Conservation (phyloP, 2,329 filamentous ascomycete genomes). For the Paecilomyces niveus region DNA sequence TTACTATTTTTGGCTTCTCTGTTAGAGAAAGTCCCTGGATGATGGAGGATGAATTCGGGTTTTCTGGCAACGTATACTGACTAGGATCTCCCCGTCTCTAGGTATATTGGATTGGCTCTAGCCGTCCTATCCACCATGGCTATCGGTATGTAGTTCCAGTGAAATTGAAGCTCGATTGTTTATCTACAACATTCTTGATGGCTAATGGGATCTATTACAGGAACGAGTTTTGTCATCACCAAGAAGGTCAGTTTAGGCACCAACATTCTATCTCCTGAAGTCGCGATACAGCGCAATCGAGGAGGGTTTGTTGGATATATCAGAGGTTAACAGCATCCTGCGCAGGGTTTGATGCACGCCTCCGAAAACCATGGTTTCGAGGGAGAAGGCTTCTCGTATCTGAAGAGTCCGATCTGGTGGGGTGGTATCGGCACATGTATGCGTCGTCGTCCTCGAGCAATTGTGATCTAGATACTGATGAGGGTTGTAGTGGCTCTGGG, state of each 20-base stretch:
- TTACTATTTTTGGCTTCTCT: not conserved
- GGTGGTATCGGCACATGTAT: conserved; percentile 81
- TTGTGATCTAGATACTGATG: conserved; percentile 13
- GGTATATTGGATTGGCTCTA: conserved; percentile 41
- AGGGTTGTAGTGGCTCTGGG: conserved; percentile 68
- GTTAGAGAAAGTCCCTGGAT: not conserved
- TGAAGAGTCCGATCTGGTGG: conserved; percentile 97
- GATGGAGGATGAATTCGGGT: conserved; percentile 11
- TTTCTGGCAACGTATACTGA: not conserved
- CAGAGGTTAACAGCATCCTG: conserved; percentile 13
- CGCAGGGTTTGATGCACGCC: conserved; percentile 78
- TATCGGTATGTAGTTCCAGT: conserved; percentile 29
- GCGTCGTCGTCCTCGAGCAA: conserved; percentile 20
- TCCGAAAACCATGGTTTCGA: conserved; percentile 91
- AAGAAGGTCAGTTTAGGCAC: conserved; percentile 66
- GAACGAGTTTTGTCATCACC: conserved; percentile 96
- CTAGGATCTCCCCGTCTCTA: conserved; percentile 11
- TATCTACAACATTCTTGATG: not conserved
- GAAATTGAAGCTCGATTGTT: not conserved
- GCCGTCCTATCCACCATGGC: conserved; percentile 43
- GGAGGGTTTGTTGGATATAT: not conserved
- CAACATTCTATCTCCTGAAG: not conserved
- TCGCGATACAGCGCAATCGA: not conserved
- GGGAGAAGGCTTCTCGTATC: conserved; percentile 89
- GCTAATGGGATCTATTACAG: conserved; percentile 38